These are phyloP conservation scores for Tulasnella sp. DNA, from an alignment of 768 basidiomycete species.

Conservation along the genomic window DNA sequence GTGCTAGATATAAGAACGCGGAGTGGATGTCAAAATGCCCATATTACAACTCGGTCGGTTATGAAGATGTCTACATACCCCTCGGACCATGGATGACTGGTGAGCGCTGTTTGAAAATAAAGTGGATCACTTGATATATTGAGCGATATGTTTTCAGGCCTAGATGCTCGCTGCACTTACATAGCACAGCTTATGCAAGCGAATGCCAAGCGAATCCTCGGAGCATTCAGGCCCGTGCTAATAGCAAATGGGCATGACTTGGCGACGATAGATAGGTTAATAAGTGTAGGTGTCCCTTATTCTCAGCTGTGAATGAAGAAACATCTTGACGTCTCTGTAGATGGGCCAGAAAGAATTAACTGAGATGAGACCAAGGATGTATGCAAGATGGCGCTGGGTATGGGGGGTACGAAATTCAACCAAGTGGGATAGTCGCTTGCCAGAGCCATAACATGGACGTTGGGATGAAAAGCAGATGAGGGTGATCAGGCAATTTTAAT, in stretches of 20 bases:
- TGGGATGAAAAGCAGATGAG: too few species aligned
- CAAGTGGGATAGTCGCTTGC: too few species aligned
- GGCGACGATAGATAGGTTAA: background rate
- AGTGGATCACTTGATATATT: too few species aligned
- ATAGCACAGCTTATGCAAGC: slow-evolving; percentile 3
- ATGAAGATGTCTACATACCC: background rate
- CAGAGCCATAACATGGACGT: too few species aligned
- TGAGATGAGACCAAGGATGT: slow-evolving; percentile 3
- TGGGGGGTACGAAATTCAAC: slow-evolving; percentile 3
- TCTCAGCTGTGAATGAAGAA: too few species aligned
- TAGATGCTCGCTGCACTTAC: slow-evolving; percentile 4
- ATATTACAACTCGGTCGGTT: background rate
- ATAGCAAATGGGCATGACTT: background rate
- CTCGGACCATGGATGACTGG: slow-evolving; percentile 7
- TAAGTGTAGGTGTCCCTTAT: background rate
- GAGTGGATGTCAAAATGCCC: slow-evolving; percentile 1
- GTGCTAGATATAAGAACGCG: too few species aligned
- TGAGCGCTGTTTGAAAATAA: too few species aligned
- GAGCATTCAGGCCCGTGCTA: background rate
- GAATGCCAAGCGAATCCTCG: background rate
- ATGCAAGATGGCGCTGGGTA: slow-evolving; percentile 8
- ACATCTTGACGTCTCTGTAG: too few species aligned
- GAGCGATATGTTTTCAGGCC: slow-evolving; percentile 1
- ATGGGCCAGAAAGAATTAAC: slow-evolving; percentile 2
- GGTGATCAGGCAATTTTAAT: too few species aligned